These are phyloP conservation scores for Phytophthora foliorum DNA, from an alignment of 352 stramenopile species.

Conservation along the genomic window DNA sequence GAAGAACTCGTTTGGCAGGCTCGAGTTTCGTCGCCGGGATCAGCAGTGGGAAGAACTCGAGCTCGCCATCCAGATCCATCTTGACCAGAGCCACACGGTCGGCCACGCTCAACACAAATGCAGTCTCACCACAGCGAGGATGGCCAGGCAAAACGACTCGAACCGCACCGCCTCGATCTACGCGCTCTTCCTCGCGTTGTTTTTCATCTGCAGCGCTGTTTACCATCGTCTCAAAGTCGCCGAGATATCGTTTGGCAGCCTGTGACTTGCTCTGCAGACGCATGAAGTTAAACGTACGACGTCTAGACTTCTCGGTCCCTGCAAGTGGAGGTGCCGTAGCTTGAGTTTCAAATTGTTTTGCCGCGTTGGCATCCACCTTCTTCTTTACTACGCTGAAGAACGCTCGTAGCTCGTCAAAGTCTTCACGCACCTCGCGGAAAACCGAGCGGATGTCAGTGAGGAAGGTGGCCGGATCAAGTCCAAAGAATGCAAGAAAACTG, in stretches of 20 bases:
- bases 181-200: slow-evolving; percentile 42
- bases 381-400: slow-evolving; percentile 74
- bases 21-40: slow-evolving; percentile 71
- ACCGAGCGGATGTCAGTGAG: slow-evolving; percentile 71
- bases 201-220: slow-evolving; percentile 49
- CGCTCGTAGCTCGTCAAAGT: slow-evolving; percentile 68
- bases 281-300: slow-evolving; percentile 25
- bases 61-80: slow-evolving; percentile 77
- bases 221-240: slow-evolving; percentile 71
- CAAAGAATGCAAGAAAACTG: slow-evolving; percentile 79
- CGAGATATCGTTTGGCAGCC: slow-evolving; percentile 64
- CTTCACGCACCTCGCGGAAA: slow-evolving; percentile 72
- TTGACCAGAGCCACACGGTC: slow-evolving; percentile 82
- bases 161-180: slow-evolving; percentile 66
- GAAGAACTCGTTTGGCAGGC: slow-evolving; percentile 60
- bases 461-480: slow-evolving; percentile 80
- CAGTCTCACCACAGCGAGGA: slow-evolving; percentile 79
- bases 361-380: slow-evolving; percentile 59
- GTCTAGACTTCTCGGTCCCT: slow-evolving; percentile 17
- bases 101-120: slow-evolving; percentile 70
- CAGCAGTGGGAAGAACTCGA: slow-evolving; percentile 84
- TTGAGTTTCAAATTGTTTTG: slow-evolving; percentile 25
- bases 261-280: slow-evolving; percentile 54
- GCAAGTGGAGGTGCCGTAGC: background rate
- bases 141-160: slow-evolving; percentile 82